These are phyloP conservation scores for Prunus kanzakura DNA, from an alignment of 306 rosid genomes.

Conservation along the genomic window DNA sequence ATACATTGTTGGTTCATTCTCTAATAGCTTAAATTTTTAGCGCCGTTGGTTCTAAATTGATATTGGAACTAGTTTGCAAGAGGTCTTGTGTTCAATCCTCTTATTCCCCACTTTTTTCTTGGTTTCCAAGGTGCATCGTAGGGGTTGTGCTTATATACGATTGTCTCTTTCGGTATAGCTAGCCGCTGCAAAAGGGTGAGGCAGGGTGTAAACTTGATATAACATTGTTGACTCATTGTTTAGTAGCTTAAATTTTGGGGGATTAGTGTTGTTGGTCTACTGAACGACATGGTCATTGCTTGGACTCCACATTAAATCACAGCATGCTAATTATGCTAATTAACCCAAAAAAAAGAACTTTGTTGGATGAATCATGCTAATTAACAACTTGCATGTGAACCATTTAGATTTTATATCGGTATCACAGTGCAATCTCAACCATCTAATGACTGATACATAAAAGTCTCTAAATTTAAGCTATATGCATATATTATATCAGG, in stretches of 20 bases:
- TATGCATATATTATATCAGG: too few relatives aligned
- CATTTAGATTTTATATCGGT: too few relatives aligned
- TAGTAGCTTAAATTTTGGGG: background rate
- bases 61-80: background rate
- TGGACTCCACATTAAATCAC: background rate
- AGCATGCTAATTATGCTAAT: background rate
- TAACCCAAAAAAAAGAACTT: too few relatives aligned
- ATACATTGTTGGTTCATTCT: too few relatives aligned
- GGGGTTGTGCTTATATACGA: background rate
- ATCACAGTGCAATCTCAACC: too few relatives aligned
- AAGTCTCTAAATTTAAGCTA: too few relatives aligned
- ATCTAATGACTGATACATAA: too few relatives aligned
- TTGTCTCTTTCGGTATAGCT: background rate
- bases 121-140: background rate
- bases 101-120: background rate
- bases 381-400: too few relatives aligned
- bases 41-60: background rate
- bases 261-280: background rate
- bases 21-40: background rate
- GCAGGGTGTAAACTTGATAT: background rate
- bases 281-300: background rate
- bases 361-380: too few relatives aligned
- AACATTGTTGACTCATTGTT: background rate
- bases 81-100: background rate
- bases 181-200: background rate